phyloP scores from a whole-genome alignment of 202 grass and related monocot species.

The Hordeum pubiflorum region DNA sequence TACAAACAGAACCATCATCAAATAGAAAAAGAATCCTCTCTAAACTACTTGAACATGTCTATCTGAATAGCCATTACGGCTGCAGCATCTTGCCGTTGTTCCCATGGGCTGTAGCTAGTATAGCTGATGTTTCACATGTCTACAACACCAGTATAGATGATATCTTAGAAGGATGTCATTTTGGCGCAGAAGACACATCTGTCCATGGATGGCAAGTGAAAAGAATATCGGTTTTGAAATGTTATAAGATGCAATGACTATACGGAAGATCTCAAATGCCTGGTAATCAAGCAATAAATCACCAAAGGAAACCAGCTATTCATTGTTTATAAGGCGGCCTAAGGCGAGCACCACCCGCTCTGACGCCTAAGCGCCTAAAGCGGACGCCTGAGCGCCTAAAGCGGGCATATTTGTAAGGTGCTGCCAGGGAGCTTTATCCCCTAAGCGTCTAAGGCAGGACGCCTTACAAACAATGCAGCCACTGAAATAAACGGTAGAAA shows the following conservation, averaged over 20 bases:
- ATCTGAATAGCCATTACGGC: background rate
- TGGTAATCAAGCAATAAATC: background rate
- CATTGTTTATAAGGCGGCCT: too few species aligned
- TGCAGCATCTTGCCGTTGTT: background rate
- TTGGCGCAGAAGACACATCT: background rate
- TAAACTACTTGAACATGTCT: background rate
- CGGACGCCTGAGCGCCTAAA: too few species aligned
- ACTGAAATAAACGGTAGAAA: too few species aligned
- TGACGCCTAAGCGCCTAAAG: too few species aligned
- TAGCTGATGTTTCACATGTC: background rate
- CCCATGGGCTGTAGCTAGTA: background rate
- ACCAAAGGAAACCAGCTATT: too few species aligned
- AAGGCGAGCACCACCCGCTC: too few species aligned
- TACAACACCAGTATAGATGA: background rate
- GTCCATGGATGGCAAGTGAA: background rate
- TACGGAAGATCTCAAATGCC: background rate
- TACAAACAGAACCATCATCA: background rate
- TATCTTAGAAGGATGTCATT: background rate
- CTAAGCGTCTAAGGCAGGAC: too few species aligned
- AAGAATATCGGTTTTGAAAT: background rate
- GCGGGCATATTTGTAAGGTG: too few species aligned
- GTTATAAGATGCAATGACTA: background rate
- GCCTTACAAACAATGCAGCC: too few species aligned
- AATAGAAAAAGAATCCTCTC: background rate
- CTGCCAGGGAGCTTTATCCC: too few species aligned